Base-by-base conservation (phyloP, 805 yeast genomes). In the Komagataella pastoris region DNA sequence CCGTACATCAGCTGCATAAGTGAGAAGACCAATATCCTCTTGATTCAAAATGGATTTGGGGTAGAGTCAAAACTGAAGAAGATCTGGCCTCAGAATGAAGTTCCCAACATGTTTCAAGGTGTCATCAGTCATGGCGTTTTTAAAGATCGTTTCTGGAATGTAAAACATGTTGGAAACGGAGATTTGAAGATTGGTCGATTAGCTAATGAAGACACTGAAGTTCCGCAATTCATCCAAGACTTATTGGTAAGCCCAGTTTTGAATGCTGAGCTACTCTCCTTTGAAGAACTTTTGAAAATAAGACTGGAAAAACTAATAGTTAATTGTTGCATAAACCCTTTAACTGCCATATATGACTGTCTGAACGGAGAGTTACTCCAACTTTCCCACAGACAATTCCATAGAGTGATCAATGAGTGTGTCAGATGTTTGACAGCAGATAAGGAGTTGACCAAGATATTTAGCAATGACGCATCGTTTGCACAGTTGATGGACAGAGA, bases 1-100 rank as follows among this genome's bases (percentile, higher is more conserved):
- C 83, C 84, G 3, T 70, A 80, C 50, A 54, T 79, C 18, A 71
- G 74, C 1, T 67, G 67, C 51, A 72, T 91, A 24, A 64, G 67
- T 24, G 60, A 68, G 2, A 60, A 68, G 2, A 75, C 90, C 1
- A 80, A 79, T 52, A 63, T 89, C 2, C 56, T 90, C 47, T 63
- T 90, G 19, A 58, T 90, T n/a, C 98, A 88, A 52, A 88, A 93
- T 63, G 99, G 89, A 1, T 73, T 89, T 72, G 98, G 98, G 7
- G 72, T 79, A 46, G 62, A 75, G 6, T 85, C 76, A 10, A 71
- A 73, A 52, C 58, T 88, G 8, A 62, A 69, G n/a, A 61, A 65
- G 1, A 61, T 66, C 19, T 64, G 79, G 6, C 86, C 91, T 89
- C 79, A 79, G 3, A 59, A 65, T 2, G 30, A 50, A 1, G 50